Evolutionary conservation across 257 asterid species (phyloP).

Genomic region (Rhazya stricta): DNA sequence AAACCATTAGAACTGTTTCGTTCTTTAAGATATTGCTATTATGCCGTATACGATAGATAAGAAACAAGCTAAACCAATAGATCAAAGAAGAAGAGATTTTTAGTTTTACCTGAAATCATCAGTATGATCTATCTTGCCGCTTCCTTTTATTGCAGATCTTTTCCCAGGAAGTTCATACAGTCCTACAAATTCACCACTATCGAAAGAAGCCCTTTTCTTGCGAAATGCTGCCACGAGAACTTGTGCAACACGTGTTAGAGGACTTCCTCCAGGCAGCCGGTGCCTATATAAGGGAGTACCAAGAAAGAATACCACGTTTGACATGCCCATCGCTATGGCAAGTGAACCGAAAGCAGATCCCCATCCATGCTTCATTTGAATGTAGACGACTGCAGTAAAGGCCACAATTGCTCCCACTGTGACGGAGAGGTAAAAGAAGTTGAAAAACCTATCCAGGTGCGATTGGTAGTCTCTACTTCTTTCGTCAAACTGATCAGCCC

Average conservation of each 20-base stretch:
- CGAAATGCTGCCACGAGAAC: constrained; percentile 78
- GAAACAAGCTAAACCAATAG: not conserved
- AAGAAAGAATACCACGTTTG: constrained; percentile 77
- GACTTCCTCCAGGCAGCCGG: constrained; percentile 91
- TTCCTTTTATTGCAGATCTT: constrained; percentile 83
- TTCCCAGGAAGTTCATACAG: constrained; percentile 82
- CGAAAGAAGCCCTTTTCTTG: constrained; percentile 63
- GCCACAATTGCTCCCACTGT: constrained; percentile 92
- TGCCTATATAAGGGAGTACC: constrained; percentile 95
- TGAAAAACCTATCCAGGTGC: constrained; percentile 84
- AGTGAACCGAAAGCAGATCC: constrained; percentile 86
- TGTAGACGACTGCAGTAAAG: constrained; percentile 83
- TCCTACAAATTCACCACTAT: constrained; percentile 73
- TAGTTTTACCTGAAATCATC: constrained; percentile 72
- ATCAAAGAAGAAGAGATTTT: not conserved
- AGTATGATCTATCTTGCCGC: constrained; percentile 80
- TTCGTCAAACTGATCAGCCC: constrained; percentile 95
- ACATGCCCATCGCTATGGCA: constrained; percentile 91
- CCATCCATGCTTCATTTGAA: constrained; percentile 90
- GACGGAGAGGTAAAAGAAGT: constrained; percentile 91
- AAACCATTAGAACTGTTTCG: not conserved
- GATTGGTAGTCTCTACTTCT: constrained; percentile 57
- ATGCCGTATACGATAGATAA: not conserved
- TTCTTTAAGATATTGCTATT: not conserved
- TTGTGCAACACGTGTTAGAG: constrained; percentile 89